Conservation (phyloP, 352 stramenopile genomes). For the Pythium periplocum region DNA sequence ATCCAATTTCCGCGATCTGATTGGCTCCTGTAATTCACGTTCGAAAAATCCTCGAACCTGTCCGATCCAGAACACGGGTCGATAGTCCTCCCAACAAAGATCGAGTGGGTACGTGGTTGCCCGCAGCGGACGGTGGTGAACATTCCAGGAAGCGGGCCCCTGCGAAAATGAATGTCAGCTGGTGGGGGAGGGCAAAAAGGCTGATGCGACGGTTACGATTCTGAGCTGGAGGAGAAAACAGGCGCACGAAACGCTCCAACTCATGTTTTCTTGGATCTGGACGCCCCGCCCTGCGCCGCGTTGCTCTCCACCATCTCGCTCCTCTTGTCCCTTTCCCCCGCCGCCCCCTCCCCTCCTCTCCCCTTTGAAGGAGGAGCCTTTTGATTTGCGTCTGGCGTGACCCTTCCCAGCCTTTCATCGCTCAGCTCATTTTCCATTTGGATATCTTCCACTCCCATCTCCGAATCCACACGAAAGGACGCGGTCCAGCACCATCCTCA, state of each 20-base stretch:
- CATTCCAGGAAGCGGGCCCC: constrained; percentile 14
- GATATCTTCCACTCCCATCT: constrained; percentile 4
- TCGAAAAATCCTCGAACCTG: too few relatives aligned
- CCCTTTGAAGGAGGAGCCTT: neutral
- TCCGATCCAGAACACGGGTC: too few relatives aligned
- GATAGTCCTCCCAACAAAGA: too few relatives aligned
- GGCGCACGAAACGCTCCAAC: constrained; percentile 13
- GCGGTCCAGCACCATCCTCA: neutral
- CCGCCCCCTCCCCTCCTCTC: neutral
- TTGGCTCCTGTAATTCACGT: too few relatives aligned
- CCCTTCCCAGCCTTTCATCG: constrained; percentile 23
- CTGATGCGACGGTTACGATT: constrained; percentile 20
- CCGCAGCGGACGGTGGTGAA: constrained; percentile 5
- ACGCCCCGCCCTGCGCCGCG: too few relatives aligned
- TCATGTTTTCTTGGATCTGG: neutral
- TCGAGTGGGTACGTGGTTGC: too few relatives aligned
- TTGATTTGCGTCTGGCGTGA: constrained; percentile 20
- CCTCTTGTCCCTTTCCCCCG: constrained; percentile 5
- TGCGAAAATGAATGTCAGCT: constrained; percentile 16
- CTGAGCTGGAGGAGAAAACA: constrained; percentile 1
- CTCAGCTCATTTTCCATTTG: constrained; percentile 23
- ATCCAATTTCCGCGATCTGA: too few relatives aligned
- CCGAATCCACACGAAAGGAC: constrained; percentile 19
- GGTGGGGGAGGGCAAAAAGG: constrained; percentile 12
- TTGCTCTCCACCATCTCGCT: neutral